Base-by-base conservation (phyloP, 306 rosid species). In the Gleditsia sinensis region DNA sequence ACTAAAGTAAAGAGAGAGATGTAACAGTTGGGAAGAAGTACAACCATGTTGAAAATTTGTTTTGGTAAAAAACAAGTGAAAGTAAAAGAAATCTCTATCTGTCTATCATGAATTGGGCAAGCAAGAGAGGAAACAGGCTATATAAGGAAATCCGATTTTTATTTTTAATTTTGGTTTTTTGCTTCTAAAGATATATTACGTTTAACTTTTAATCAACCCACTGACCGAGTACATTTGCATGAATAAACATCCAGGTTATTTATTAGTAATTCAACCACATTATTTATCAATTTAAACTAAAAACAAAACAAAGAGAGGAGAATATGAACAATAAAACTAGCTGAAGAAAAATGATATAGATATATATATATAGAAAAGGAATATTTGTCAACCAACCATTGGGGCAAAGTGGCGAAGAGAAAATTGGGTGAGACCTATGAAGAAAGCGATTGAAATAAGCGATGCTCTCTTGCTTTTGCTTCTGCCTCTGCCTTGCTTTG, bases 401-500 rank as follows among this genome's bases (percentile, higher is more conserved):
- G 19, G 90, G 76, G 75, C 69, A 76, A 67, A 89, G 65, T 0
- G 77, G 81, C 7, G 79, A 27, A 49, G 88, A 51, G 70, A 75
- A 84, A 16, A 79, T 20, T 2, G 89, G 86, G 0, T 74, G 48
- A 0, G 54, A 86, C 24, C 21, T 66, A 34, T 79, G 87, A 7
- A 89, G 82, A 46, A 77, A 83, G 75, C 75, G 86, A 67, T 84
- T 90, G 82, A 82, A 67, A 40, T 74, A 87, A 77, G 95, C 88
- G 0, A 89, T 8, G 43, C 57, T 80, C 9, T 91, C 91, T 53
- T 91, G 98, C 83, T 94, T 94, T 71, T 89, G 94, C 81, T 91
- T 94, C 90, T 94, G 97, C 71, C 97, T 77, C 28, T 88, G 92
- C 59, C 98, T 80, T 0, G 98, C 98, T 54, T 94, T 94, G 65